Percentiles rank a stretch among this genome's conserved stretches.
phyloP scores from a whole-genome alignment of 2,329 filamentous ascomycete genomes.

The Proliferodiscus dingleyae region DNA sequence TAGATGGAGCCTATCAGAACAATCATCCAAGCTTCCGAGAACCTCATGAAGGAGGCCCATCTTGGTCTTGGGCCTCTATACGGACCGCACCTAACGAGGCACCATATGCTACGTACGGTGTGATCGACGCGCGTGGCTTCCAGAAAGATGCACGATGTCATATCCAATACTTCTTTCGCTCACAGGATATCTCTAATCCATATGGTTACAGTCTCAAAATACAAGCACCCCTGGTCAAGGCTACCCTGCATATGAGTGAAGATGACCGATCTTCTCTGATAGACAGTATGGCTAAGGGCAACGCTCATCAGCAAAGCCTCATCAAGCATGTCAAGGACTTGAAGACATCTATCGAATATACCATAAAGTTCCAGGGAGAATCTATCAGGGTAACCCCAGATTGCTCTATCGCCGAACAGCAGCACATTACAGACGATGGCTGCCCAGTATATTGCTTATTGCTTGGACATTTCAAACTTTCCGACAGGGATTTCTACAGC shows the following conservation, averaged over 20 bases:
- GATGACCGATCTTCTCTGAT: not conserved
- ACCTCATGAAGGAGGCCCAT: not conserved
- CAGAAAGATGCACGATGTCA: not conserved
- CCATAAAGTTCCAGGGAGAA: not conserved
- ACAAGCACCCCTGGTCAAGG: not conserved
- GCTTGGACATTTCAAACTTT: not conserved
- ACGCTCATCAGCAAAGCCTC: not conserved
- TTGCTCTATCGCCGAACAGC: not conserved
- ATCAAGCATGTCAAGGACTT: not conserved
- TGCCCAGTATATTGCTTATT: not conserved
- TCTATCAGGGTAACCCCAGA: not conserved
- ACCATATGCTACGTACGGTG: not conserved
- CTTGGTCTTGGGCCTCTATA: slow-evolving; percentile 3
- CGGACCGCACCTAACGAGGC: not conserved
- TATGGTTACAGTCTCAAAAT: not conserved
- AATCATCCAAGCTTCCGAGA: not conserved
- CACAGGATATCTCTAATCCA: not conserved
- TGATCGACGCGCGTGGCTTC: not conserved
- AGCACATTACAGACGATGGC: not conserved
- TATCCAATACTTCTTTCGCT: not conserved
- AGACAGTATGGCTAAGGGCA: not conserved
- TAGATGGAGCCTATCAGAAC: not conserved
- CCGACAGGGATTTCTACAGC: not conserved
- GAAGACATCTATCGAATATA: no score
- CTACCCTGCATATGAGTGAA: not conserved